phyloP scores from a whole-genome alignment of 495 filamentous ascomycete genomes.

The Peziza echinospora region DNA sequence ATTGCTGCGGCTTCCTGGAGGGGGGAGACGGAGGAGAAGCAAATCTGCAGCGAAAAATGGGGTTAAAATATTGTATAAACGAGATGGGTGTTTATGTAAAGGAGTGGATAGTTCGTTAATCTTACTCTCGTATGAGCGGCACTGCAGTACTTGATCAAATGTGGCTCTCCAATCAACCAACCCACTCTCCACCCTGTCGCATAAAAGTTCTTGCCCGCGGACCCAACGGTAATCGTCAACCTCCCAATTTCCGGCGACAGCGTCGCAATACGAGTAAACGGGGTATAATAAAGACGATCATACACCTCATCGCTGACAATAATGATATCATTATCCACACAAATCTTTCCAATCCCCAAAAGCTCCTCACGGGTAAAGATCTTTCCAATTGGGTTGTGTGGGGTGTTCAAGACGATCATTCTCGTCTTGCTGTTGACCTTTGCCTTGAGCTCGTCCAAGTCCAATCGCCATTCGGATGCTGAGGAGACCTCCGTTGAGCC shows the following conservation, averaged over 20 bases:
- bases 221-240: constrained; percentile 80
- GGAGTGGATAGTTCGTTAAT: background rate
- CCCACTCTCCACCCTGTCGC: constrained; percentile 72
- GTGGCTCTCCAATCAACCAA: constrained; percentile 73
- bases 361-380: constrained; percentile 71
- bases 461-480: constrained; percentile 68
- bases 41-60: constrained; percentile 41
- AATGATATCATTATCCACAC: constrained; percentile 80
- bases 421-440: constrained; percentile 72
- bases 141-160: constrained; percentile 77
- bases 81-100: background rate
- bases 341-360: constrained; percentile 68
- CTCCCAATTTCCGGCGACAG: constrained; percentile 68
- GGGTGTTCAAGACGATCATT: constrained; percentile 77
- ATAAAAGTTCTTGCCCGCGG: constrained; percentile 94
- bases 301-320: constrained; percentile 95
- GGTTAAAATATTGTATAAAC: background rate
- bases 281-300: constrained; percentile 82
- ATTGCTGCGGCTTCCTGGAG: constrained; percentile 93
- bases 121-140: constrained; percentile 60
- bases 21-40: constrained; percentile 80
- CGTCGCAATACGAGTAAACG: constrained; percentile 79
- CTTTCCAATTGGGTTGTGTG: constrained; percentile 93
- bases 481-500: constrained; percentile 59
- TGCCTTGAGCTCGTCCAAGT: constrained; percentile 61